Base-by-base conservation (phyloP, 169 alveolate species). In the Condylostoma magnum region DNA sequence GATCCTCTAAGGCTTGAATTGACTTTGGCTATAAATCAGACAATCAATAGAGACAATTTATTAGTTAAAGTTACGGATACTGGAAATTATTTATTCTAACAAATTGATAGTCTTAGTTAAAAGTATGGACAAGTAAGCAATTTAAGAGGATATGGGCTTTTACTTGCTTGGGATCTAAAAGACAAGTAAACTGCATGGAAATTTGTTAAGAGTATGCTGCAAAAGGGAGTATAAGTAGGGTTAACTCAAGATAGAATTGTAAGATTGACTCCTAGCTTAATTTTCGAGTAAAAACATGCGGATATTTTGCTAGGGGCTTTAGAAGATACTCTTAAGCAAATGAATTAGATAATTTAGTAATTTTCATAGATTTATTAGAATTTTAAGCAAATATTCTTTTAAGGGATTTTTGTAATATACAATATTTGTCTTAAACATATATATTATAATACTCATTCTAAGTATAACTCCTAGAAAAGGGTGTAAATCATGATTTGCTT, bases 281-380 rank as follows among this genome's bases (percentile, higher is more conserved):
- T 67, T 4, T 67, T 67, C 66, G 20, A 67, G 48, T 34, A 27
- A 30, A 50, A 48, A 12, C 76, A 67, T 51, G 76, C 65, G 20
- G 65, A 67, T 6, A 25, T 67, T n/a, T 67, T n/a, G n/a, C n/a
- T n/a, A n/a, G n/a, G n/a, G n/a, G n/a, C n/a, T n/a, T n/a, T n/a
- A n/a, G n/a, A n/a, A n/a, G n/a, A n/a, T n/a, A n/a, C n/a, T n/a
- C n/a, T n/a, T n/a, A n/a, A n/a, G n/a, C n/a, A n/a, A n/a, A n/a
- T n/a, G n/a, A n/a, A n/a, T n/a, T n/a, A n/a, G n/a, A n/a, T n/a
- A n/a, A n/a, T n/a, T n/a, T n/a, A n/a, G n/a, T n/a, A n/a, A n/a
- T n/a, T n/a, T n/a, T n/a, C n/a, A n/a, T n/a, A n/a, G n/a, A n/a
- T n/a, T n/a, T n/a, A n/a, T n/a, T n/a, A n/a, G n/a, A n/a, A n/a